Percentiles rank a stretch among this genome's conserved stretches.
Conservation (phyloP, 129 eudicot species). For the Calendula officinalis region DNA sequence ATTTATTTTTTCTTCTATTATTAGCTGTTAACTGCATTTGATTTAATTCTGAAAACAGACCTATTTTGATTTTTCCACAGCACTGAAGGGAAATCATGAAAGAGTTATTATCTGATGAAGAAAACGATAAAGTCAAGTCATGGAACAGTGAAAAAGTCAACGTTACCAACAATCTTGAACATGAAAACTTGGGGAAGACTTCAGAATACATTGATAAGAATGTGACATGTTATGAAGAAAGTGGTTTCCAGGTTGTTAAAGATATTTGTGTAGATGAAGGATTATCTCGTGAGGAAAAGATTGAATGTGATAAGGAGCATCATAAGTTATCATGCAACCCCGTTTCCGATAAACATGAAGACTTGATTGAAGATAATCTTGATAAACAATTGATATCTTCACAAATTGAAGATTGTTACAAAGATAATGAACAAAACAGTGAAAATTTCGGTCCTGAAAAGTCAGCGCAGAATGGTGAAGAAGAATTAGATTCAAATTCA, state of each 20-base stretch:
- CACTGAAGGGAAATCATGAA: slow-evolving; percentile 32
- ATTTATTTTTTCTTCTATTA: too few relatives aligned
- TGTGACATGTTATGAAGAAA: slow-evolving; percentile 53
- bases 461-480: slow-evolving; percentile 30
- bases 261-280: slow-evolving; percentile 88
- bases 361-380: slow-evolving; percentile 18
- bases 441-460: slow-evolving; percentile 18
- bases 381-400: slow-evolving; percentile 28
- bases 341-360: slow-evolving; percentile 16
- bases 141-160: slow-evolving; percentile 31
- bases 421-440: slow-evolving; percentile 16
- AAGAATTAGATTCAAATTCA: slow-evolving; percentile 17
- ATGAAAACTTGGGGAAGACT: slow-evolving; percentile 31
- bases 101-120: slow-evolving; percentile 38
- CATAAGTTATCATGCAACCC: slow-evolving; percentile 20
- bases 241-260: slow-evolving; percentile 47
- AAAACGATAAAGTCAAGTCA: slow-evolving; percentile 27
- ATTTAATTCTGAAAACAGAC: slow-evolving; percentile 8
- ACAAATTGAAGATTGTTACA: slow-evolving; percentile 26
- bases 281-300: slow-evolving; percentile 37
- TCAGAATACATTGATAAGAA: slow-evolving; percentile 46
- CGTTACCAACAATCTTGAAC: slow-evolving; percentile 22
- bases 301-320: slow-evolving; percentile 30
- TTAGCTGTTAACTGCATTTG: background rate
- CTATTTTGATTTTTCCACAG: slow-evolving; percentile 18